These are phyloP conservation scores for Paecilomyces dactylethromorphus DNA, from an alignment of 2,329 filamentous ascomycete species.

Conservation along the genomic window DNA sequence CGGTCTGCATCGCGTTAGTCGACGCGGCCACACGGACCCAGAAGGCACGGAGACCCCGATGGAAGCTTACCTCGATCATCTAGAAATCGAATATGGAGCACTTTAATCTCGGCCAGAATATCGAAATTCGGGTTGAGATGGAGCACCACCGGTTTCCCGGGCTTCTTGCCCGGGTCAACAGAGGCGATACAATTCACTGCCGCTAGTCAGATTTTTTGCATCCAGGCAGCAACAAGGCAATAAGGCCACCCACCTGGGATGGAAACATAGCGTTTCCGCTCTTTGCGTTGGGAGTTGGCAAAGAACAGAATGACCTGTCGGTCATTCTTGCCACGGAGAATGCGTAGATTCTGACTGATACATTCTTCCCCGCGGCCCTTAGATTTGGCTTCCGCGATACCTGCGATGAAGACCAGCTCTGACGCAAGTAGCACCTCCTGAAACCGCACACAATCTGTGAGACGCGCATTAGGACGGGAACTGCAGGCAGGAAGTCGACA, in stretches of 20 bases:
- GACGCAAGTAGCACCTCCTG: constrained; percentile 34
- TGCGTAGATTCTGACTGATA: constrained; percentile 38
- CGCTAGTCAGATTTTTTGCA: neutral
- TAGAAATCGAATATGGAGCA: constrained; percentile 31
- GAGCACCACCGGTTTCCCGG: constrained; percentile 29
- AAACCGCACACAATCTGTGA: constrained; percentile 33
- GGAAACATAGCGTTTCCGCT: constrained; percentile 34
- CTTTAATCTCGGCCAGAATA: constrained; percentile 32
- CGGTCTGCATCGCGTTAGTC: constrained; percentile 17
- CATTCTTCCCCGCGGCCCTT: constrained; percentile 40
- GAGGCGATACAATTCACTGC: constrained; percentile 33
- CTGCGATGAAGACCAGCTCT: constrained; percentile 33
- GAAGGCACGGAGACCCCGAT: neutral
- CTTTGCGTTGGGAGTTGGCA: constrained; percentile 35
- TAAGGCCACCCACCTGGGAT: constrained; percentile 24
- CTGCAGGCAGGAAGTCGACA: neutral
- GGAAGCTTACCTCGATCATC: constrained; percentile 29
- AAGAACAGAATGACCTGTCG: constrained; percentile 33
- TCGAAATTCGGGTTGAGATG: constrained; percentile 36
- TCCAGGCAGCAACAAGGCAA: constrained; percentile 5
- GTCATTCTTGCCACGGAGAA: constrained; percentile 29
- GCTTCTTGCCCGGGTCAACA: constrained; percentile 33
- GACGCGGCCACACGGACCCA: too few relatives aligned
- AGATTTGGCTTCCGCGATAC: constrained; percentile 37
- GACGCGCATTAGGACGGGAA: constrained; percentile 2